Percentiles rank a stretch among this genome's conserved stretches.
These are phyloP conservation scores for Phytophthora europaea DNA, from an alignment of 352 stramenopile species.

Conservation along the genomic window DNA sequence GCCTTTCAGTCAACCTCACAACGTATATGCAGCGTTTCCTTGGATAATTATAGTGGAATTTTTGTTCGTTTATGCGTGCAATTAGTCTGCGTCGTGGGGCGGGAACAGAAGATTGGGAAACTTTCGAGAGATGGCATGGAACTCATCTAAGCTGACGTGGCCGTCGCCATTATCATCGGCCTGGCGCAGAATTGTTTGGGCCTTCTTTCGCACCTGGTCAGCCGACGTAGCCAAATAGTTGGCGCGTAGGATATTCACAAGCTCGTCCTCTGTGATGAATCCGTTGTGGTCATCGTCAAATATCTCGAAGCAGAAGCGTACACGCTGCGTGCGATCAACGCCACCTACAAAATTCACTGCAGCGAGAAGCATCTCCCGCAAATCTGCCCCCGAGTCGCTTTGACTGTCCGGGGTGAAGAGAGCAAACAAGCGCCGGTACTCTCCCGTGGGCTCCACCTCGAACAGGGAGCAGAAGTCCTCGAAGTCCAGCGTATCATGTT, in stretches of 20 bases:
- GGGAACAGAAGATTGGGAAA: constrained; percentile 94
- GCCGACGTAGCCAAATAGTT: constrained; percentile 87
- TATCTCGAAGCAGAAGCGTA: constrained; percentile 95
- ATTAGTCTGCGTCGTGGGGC: constrained; percentile 44
- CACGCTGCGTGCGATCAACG: constrained; percentile 82
- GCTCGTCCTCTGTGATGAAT: constrained; percentile 91
- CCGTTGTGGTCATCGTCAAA: constrained; percentile 95
- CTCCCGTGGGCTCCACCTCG: constrained; percentile 88
- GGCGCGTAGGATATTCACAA: constrained; percentile 92
- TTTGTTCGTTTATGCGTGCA: background rate
- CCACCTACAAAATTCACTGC: constrained; percentile 91
- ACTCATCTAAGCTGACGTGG: constrained; percentile 88
- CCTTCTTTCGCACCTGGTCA: constrained; percentile 87
- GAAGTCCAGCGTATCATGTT: constrained; percentile 69
- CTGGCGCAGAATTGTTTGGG: constrained; percentile 85
- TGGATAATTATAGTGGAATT: constrained; percentile 5
- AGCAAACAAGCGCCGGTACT: constrained; percentile 91
- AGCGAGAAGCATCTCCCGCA: constrained; percentile 92
- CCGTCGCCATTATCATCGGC: constrained; percentile 83
- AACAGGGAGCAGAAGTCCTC: constrained; percentile 89
- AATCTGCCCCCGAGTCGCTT: constrained; percentile 79
- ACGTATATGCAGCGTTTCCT: constrained; percentile 14
- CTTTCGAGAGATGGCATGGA: constrained; percentile 89
- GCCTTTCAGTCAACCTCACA: background rate
- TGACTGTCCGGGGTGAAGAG: constrained; percentile 80